These are phyloP conservation scores for Russula olivacea DNA, from an alignment of 768 basidiomycete species.

Conservation along the genomic window DNA sequence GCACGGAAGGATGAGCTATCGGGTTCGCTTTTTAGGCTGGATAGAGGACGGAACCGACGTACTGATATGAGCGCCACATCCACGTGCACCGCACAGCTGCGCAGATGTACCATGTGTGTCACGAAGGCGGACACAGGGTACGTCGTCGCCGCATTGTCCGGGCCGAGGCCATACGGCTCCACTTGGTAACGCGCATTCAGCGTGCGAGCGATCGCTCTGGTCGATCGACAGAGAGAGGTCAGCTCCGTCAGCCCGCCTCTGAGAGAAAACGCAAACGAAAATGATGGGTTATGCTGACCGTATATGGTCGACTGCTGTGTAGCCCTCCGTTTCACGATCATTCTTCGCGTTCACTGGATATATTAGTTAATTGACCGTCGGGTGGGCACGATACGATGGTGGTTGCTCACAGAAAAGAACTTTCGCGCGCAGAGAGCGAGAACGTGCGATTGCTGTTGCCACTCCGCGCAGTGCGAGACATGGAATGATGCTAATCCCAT, in stretches of 20 bases:
- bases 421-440: slow-evolving; percentile 66
- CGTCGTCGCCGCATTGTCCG: slow-evolving; percentile 46
- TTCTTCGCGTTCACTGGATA: slow-evolving; percentile 75
- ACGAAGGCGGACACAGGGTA: slow-evolving; percentile 78
- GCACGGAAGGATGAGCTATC: background rate
- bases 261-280: slow-evolving; percentile 7
- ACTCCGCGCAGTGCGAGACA: slow-evolving; percentile 83
- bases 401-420: slow-evolving; percentile 67
- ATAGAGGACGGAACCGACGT: slow-evolving; percentile 28
- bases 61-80: slow-evolving; percentile 60
- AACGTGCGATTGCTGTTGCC: slow-evolving; percentile 69
- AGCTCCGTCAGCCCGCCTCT: slow-evolving; percentile 21
- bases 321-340: slow-evolving; percentile 85
- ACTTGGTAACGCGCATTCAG: slow-evolving; percentile 57
- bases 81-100: slow-evolving; percentile 54
- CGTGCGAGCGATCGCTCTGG: slow-evolving; percentile 61
- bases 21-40: background rate
- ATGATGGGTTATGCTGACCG: slow-evolving; percentile 38
- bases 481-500: slow-evolving; percentile 65
- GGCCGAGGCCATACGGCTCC: slow-evolving; percentile 46
- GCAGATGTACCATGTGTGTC: slow-evolving; percentile 77
- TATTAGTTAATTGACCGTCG: background rate
- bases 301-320: slow-evolving; percentile 81
- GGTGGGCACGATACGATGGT: background rate
- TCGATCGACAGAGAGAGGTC: background rate